Base-by-base conservation (phyloP, 306 rosid genomes). In the Acacia melanoxylon region DNA sequence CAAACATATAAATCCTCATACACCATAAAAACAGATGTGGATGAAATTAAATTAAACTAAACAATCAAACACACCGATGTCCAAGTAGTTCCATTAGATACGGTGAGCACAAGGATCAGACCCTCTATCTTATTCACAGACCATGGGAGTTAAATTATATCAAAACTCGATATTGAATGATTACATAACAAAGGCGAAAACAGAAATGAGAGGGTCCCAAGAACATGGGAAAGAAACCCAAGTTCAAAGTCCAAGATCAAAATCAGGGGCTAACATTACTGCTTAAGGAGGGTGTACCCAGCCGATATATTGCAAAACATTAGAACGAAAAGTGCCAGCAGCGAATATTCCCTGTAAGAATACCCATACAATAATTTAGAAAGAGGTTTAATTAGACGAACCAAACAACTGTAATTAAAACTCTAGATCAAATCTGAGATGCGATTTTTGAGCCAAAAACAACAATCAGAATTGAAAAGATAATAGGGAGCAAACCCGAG, bases 291-390 rank as follows among this genome's bases (percentile, higher is more conserved):
- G 58, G 77, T 62, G 66, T 80, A 61, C n/a, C 88, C 97, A 19
- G 86, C 83, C 2, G 98, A 94, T 69, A 92, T 85, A 2, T 95
- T 89, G 84, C 88, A 86, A 61, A 80, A 24, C 82, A 84, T 82
- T 10, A 92, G 91, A 44, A 93, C 94, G 37, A 92, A 16, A 46
- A 91, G 2, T 20, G 91, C 92, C 84, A 88, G 20, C 75, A 89
- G 58, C 11, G 70, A 87, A 45, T 76, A 87, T 42, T 69, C 77
- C 88, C 97, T 92, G 90, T 27, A 10, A 76, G n/a, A 42, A 86
- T 16, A 70, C 49, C 63, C 63, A 70, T 68, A 67, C 62, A 73
- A 48, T 75, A 77, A 59, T 44, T 82, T 70, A 74, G 45, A 56
- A 61, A 54, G 72, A 9, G 25, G 31, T 84, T 45, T 37, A 35